phyloP scores from a whole-genome alignment of 495 filamentous ascomycete species.

The Glonium stellatum region DNA sequence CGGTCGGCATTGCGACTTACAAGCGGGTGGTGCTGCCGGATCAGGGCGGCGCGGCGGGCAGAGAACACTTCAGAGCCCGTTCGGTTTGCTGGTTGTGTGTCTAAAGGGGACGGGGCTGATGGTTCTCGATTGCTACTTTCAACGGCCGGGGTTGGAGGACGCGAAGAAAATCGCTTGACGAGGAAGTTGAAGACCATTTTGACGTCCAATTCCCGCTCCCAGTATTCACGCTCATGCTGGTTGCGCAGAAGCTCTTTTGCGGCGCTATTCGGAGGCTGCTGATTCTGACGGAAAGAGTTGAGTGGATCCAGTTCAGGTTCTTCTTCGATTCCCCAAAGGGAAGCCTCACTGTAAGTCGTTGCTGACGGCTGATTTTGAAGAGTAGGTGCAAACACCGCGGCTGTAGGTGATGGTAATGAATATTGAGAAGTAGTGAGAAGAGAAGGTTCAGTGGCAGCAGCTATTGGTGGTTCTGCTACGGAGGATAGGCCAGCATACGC shows the following conservation, averaged over 20 bases:
- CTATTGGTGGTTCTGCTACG: neutral
- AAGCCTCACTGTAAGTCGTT: constrained; percentile 41
- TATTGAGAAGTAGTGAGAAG: constrained; percentile 6
- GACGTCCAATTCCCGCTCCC: constrained; percentile 81
- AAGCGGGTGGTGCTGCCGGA: constrained; percentile 75
- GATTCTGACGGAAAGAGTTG: constrained; percentile 15
- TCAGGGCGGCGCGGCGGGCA: constrained; percentile 70
- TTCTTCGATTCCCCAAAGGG: constrained; percentile 65
- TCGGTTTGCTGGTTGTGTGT: constrained; percentile 29
- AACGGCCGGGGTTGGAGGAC: constrained; percentile 12
- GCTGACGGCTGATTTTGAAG: constrained; percentile 14
- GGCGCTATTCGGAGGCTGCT: constrained; percentile 19
- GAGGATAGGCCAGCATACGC: constrained; percentile 50
- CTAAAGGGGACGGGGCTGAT: constrained; percentile 16
- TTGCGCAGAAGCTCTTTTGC: constrained; percentile 14
- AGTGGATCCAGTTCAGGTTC: constrained; percentile 37
- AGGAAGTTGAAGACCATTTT: constrained; percentile 85
- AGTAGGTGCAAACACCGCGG: constrained; percentile 42
- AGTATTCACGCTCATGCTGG: constrained; percentile 53
- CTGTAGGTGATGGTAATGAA: constrained; percentile 31
- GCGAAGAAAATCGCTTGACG: constrained; percentile 58
- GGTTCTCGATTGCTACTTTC: constrained; percentile 1
- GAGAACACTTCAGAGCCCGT: constrained; percentile 43
- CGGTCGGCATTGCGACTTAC: constrained; percentile 13
- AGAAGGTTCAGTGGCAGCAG: constrained; percentile 3